phyloP scores from a whole-genome alignment of 148 eudicot genomes.

The Chenopodium berlandieri region DNA sequence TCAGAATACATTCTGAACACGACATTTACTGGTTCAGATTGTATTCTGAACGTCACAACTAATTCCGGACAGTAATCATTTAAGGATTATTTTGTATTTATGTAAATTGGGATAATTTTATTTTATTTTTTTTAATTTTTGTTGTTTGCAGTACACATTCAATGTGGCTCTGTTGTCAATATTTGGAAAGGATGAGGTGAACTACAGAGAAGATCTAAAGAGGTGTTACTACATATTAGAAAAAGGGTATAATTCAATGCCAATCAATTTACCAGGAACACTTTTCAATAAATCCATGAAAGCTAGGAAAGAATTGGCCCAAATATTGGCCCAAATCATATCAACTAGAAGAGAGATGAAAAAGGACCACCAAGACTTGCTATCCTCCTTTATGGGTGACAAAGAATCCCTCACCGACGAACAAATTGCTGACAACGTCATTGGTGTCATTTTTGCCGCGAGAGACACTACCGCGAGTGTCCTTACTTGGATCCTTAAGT shows the following conservation, averaged over 20 bases:
- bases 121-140: constrained; percentile 17
- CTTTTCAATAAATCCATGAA: constrained; percentile 88
- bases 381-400: constrained; percentile 81
- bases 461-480: constrained; percentile 94
- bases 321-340: constrained; percentile 64
- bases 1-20: background rate
- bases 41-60: background rate
- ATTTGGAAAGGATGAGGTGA: constrained; percentile 72
- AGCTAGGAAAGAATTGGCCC: constrained; percentile 74
- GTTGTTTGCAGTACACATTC: constrained; percentile 72
- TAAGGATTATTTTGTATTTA: background rate
- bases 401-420: constrained; percentile 73
- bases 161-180: constrained; percentile 88
- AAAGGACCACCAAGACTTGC: constrained; percentile 49
- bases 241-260: constrained; percentile 95
- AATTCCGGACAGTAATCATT: background rate
- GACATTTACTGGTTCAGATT: no score
- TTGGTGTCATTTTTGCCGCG: constrained; percentile 93
- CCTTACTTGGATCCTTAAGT: constrained; percentile 88
- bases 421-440: constrained; percentile 92
- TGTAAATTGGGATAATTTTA: background rate
- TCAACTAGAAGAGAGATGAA: constrained; percentile 48
- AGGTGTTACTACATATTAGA: constrained; percentile 77
- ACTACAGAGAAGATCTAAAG: constrained; percentile 78
- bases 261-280: constrained; percentile 87